Base-by-base conservation (phyloP, 441 rosid species). In the Gossypium aridum region DNA sequence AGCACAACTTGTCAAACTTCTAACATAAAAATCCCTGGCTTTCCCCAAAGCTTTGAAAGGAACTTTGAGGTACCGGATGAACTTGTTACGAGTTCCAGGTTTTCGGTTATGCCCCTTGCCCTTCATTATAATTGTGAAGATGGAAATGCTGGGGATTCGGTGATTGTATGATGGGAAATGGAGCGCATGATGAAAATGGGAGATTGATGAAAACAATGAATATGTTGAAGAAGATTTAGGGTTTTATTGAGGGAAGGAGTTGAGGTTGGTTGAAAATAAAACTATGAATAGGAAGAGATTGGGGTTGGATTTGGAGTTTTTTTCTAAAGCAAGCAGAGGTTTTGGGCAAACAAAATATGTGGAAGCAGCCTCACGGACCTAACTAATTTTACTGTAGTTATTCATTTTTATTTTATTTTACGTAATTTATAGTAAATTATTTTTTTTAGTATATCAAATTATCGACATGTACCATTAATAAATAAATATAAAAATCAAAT, bases 11-110 rank as follows among this genome's bases (percentile, higher is more conserved):
- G 82, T 84, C 70, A 94, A 68, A 89, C 91, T 87, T 39, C 81
- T 84, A 1, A 94, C 95, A 80, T 94, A 94, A 43, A 90, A 49
- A 67, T 92, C 97, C 72, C 90, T 82, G 0, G 96, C 95, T 76
- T 82, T 91, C 54, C 84, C 71, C n/a, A 94, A 74, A 14, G 84
- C 87, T 76, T 84, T 85, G 0, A 84, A 1, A 2, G 97, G 98
- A 17, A 78, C 53, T 9, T 78, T 73, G 47, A 89, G 57, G 70
- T 88, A 72, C 61, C 85, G 82, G 74, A 88, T 14, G 77, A 92
- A 83, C 80, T 74, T 84, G 90, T 62, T 56, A 19, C 61, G 0
- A 19, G 82, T 56, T 7, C 61, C 0, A 8, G 82, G 0, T 74
- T 56, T 56, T 56, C 14, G 81, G 56, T 63, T 80, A 9, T 79